These are phyloP conservation scores for Monilinia polystroma DNA, from an alignment of 2,329 filamentous ascomycete genomes.

Conservation along the genomic window DNA sequence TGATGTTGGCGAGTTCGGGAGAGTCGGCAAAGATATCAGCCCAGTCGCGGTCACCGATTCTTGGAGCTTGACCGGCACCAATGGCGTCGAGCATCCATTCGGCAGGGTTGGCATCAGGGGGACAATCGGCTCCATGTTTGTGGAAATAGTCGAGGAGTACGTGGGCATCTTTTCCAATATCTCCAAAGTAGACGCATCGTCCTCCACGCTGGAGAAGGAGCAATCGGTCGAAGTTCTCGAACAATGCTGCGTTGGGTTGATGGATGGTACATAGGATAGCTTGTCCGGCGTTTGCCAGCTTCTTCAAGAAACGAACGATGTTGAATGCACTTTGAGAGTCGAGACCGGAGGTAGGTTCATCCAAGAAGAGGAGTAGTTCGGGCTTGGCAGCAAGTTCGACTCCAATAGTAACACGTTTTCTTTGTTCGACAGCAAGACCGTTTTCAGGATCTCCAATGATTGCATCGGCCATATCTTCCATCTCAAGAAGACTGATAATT, in stretches of 20 bases:
- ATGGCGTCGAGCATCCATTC: conserved; percentile 65
- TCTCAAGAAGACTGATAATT: conserved; percentile 62
- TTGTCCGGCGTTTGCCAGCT: conserved; percentile 60
- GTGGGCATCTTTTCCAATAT: conserved; percentile 62
- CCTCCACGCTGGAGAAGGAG: conserved; percentile 63
- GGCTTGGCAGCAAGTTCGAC: conserved; percentile 60
- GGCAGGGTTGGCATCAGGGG: conserved; percentile 53
- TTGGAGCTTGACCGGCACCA: conserved; percentile 58
- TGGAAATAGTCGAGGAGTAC: conserved; percentile 52
- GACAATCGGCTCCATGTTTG: conserved; percentile 51
- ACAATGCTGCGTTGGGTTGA: conserved; percentile 67
- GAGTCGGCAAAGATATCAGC: conserved; percentile 61
- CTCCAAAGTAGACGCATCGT: conserved; percentile 65
- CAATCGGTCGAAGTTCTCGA: conserved; percentile 68
- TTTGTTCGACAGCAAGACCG: conserved; percentile 64
- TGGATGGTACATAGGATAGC: conserved; percentile 71
- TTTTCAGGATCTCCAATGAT: conserved; percentile 61
- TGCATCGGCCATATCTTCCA: conserved; percentile 65
- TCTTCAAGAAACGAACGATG: conserved; percentile 58
- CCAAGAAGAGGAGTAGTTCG: conserved; percentile 57
- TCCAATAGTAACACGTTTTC: conserved; percentile 65
- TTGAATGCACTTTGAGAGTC: conserved; percentile 60
- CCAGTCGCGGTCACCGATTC: conserved; percentile 65
- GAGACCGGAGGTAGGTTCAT: conserved; percentile 59
- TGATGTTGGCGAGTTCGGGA: conserved; percentile 54